These are phyloP conservation scores for Marchantia paleacea DNA, from an alignment of 225 moss, liverwort and hornwort genomes.

Conservation along the genomic window DNA sequence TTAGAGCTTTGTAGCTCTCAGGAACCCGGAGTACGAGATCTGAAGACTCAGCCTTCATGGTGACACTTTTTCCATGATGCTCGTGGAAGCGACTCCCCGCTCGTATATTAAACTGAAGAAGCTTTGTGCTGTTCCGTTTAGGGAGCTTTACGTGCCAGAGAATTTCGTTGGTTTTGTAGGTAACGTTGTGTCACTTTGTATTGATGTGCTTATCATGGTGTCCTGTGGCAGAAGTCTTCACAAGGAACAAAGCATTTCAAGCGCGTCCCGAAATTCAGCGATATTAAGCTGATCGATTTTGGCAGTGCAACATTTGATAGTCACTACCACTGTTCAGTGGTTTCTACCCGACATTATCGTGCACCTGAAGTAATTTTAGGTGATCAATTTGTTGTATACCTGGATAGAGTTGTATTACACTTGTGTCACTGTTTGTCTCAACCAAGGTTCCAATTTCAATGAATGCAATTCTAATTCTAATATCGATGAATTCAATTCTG, in stretches of 20 bases:
- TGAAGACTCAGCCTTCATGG: no score
- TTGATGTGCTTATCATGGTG: constrained; percentile 14
- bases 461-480: no score
- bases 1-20: no score
- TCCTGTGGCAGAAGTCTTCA: constrained; percentile 51
- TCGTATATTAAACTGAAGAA: no score
- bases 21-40: neutral
- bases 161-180: neutral
- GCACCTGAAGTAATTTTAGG: constrained; percentile 97
- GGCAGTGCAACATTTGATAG: constrained; percentile 96
- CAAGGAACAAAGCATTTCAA: constrained; percentile 91
- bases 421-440: no score
- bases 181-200: neutral
- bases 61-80: no score
- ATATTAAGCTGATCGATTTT: constrained; percentile 95
- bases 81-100: no score
- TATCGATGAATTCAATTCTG: neutral
- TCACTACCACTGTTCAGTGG: constrained; percentile 97
- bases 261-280: constrained; percentile 80
- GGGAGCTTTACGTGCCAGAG: no score
- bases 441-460: no score
- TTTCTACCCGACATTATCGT: constrained; percentile 93
- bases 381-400: constrained; percentile 12
- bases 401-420: neutral
- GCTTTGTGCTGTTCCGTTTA: no score